Evolutionary conservation across 192 early-diverging fungal genomes (phyloP).

Genomic region (Backusella sp.): DNA sequence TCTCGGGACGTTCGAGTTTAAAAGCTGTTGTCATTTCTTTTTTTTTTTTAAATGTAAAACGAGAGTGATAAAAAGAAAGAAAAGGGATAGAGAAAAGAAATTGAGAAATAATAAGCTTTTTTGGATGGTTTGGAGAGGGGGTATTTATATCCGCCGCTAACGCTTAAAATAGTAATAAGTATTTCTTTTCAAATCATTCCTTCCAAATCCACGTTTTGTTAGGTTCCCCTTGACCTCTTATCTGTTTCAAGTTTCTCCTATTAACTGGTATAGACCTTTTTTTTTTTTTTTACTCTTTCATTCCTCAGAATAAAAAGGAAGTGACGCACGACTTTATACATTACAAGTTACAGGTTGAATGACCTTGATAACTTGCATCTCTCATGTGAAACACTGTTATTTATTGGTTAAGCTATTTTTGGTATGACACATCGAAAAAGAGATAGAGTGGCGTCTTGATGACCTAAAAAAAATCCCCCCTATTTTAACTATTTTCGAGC

Average conservation of each 20-base stretch:
- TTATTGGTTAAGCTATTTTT: neutral
- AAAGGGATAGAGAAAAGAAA: neutral
- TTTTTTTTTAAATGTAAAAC: neutral
- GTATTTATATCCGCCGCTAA: neutral
- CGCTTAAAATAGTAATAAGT: neutral
- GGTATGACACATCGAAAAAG: neutral
- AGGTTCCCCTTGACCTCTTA: neutral
- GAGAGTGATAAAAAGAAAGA: neutral
- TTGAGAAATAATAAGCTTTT: neutral
- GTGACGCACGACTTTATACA: neutral
- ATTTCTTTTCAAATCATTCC: neutral
- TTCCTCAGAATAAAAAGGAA: constrained; percentile 1
- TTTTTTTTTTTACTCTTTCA: neutral
- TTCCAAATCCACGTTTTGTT: neutral
- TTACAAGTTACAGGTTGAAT: neutral
- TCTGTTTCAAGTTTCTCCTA: constrained; percentile 1
- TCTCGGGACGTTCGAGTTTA: neutral
- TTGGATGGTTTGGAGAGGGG: neutral
- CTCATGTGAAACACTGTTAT: neutral
- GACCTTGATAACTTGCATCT: constrained; percentile 1
- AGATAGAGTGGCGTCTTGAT: neutral
- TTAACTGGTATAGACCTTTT: neutral
- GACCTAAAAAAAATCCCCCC: neutral
- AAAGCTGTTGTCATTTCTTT: neutral
- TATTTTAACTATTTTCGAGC: neutral